phyloP scores from a whole-genome alignment of 2,329 filamentous ascomycete species.

The Sporothrix mexicana region DNA sequence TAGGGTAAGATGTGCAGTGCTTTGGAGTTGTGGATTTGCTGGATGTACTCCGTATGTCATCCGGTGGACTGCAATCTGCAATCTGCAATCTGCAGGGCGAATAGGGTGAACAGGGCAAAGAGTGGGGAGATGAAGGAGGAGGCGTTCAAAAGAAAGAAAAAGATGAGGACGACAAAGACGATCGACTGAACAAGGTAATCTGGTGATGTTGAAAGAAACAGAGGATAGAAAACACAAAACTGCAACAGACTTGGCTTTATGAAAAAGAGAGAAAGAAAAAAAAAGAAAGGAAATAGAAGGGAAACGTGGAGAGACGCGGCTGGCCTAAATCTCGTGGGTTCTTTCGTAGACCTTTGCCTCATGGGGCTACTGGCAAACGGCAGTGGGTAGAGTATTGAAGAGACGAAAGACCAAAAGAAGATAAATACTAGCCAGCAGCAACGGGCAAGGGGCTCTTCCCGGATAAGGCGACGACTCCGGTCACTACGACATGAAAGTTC shows the following conservation, averaged over 20 bases:
- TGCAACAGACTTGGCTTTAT: not conserved
- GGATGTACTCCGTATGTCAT: too few species aligned
- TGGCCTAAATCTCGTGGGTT: too few species aligned
- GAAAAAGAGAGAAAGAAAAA: not conserved
- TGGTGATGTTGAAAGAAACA: not conserved
- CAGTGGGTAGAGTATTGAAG: not conserved
- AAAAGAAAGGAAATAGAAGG: not conserved
- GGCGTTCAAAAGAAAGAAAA: not conserved
- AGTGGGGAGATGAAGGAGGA: not conserved
- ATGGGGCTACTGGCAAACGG: constrained; percentile 17
- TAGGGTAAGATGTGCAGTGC: not conserved
- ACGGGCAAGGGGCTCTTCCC: not conserved
- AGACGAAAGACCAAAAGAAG: not conserved
- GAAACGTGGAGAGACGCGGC: not conserved
- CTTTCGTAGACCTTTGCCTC: not conserved
- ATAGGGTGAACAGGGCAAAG: not conserved
- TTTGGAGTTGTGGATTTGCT: too few species aligned
- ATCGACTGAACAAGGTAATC: not conserved
- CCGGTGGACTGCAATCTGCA: not conserved
- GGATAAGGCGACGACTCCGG: constrained; percentile 3
- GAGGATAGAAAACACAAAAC: not conserved
- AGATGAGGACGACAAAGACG: not conserved
- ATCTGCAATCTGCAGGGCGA: not conserved
- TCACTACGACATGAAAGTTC: constrained; percentile 8
- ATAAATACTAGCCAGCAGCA: not conserved